Evolutionary conservation across 331 rosid species (phyloP).

Genomic region (Saraca asoca): DNA sequence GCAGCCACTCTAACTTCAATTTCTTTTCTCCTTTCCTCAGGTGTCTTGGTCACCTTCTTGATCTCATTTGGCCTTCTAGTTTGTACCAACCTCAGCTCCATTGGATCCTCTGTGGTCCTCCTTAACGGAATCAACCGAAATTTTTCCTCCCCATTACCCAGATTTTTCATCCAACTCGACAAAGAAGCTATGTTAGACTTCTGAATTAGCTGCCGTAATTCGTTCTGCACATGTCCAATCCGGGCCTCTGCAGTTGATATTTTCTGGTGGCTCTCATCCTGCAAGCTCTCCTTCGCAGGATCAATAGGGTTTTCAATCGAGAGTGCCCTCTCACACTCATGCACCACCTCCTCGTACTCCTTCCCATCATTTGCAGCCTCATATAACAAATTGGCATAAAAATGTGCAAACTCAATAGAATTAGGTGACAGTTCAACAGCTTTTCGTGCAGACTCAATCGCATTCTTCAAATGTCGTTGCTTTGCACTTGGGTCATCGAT

Average conservation of each 20-base stretch:
- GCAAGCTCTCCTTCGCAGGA: constrained; percentile 83
- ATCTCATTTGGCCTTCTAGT: constrained; percentile 88
- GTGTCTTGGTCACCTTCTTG: constrained; percentile 86
- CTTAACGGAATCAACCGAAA: constrained; percentile 76
- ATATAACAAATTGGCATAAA: constrained; percentile 69
- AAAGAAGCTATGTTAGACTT: constrained; percentile 72
- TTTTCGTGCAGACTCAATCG: constrained; percentile 72
- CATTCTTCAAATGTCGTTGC: constrained; percentile 76
- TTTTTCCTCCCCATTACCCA: constrained; percentile 82
- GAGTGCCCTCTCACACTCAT: constrained; percentile 80
- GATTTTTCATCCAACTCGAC: constrained; percentile 86
- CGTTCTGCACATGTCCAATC: constrained; percentile 65
- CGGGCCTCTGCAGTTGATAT: constrained; percentile 47
- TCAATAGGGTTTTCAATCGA: constrained; percentile 67
- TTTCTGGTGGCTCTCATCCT: constrained; percentile 80
- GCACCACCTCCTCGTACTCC: constrained; percentile 82
- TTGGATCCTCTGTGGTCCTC: constrained; percentile 74
- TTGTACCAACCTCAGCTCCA: constrained; percentile 78
- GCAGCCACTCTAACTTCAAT: constrained; percentile 90
- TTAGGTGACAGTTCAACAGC: constrained; percentile 77
- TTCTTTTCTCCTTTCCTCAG: constrained; percentile 82
- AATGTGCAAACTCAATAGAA: constrained; percentile 82
- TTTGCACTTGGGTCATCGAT: constrained; percentile 64
- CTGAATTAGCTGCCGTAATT: constrained; percentile 78
- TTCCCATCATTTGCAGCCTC: constrained; percentile 78